Conservation (phyloP, 352 stramenopile genomes). For the Globisporangium echinulatum region DNA sequence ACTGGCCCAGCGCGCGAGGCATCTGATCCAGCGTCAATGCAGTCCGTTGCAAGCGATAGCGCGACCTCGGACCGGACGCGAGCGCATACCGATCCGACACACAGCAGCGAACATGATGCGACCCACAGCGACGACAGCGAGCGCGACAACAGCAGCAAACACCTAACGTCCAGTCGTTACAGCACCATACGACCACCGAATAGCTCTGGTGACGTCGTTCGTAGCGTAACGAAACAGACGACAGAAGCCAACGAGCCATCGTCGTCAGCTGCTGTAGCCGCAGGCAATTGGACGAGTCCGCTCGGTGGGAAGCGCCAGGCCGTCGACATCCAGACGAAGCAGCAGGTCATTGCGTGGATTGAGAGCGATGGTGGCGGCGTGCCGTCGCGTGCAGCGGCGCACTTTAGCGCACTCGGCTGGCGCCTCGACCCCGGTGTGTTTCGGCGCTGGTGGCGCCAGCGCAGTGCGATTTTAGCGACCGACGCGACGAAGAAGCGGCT, state of each 20-base stretch:
- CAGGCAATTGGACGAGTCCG: not conserved
- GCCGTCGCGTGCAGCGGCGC: conserved; percentile 7
- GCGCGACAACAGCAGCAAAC: too few relatives aligned
- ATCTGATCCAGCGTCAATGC: not conserved
- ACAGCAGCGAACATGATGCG: not conserved
- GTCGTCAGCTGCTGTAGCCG: not conserved
- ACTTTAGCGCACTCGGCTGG: conserved; percentile 9
- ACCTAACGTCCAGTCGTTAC: not conserved
- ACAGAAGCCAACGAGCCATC: too few relatives aligned
- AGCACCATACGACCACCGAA: not conserved
- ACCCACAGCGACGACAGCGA: too few relatives aligned
- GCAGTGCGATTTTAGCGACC: conserved; percentile 7
- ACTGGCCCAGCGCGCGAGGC: too few relatives aligned
- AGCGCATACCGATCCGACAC: not conserved
- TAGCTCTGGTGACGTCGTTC: too few relatives aligned
- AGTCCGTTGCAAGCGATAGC: not conserved
- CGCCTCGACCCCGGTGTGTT: conserved; percentile 4
- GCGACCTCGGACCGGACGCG: not conserved
- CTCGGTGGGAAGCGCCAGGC: conserved; percentile 3
- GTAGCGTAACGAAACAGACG: too few relatives aligned
- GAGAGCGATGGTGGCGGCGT: conserved; percentile 8
- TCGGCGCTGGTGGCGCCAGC: conserved; percentile 10
- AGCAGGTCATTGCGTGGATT: conserved; percentile 9
- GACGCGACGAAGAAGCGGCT: conserved; percentile 10
- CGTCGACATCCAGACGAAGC: conserved; percentile 11